A percentile compares a stretch with the other conserved stretches of the same genome.
Conservation (phyloP, 2,329 filamentous ascomycete genomes). For the Dothideomycetes sp. region DNA sequence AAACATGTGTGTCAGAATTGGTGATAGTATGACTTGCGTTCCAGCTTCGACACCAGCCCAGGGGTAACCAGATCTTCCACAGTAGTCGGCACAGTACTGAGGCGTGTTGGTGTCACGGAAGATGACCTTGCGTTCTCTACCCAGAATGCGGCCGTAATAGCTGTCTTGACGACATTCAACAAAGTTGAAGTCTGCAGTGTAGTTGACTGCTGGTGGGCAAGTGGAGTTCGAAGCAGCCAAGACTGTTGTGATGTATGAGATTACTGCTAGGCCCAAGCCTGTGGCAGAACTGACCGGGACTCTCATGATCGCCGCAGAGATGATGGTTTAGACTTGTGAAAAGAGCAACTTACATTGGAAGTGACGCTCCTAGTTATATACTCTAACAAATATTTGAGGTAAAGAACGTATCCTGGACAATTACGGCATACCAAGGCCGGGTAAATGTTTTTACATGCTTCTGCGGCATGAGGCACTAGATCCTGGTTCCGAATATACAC, state of each 20-base stretch:
- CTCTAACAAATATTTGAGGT: no score
- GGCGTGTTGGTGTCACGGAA: slow-evolving; percentile 9
- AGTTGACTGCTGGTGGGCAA: neutral
- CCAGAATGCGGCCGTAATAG: slow-evolving; percentile 6
- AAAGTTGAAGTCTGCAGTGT: slow-evolving; percentile 1
- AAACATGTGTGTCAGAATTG: neutral
- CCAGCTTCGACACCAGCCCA: slow-evolving; percentile 8
- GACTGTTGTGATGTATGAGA: neutral
- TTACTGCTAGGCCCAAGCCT: slow-evolving; percentile 1
- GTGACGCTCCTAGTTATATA: no score
- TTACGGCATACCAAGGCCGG: no score
- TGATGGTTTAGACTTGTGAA: no score
- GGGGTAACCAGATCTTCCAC: slow-evolving; percentile 4
- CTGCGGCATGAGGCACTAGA: no score
- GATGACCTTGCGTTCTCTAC: slow-evolving; percentile 7
- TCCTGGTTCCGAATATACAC: no score
- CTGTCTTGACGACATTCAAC: slow-evolving; percentile 3
- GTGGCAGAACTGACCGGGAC: neutral
- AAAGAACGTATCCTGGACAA: no score
- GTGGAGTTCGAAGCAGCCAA: neutral
- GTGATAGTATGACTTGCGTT: neutral
- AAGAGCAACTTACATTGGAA: no score
- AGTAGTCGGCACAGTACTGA: slow-evolving; percentile 9
- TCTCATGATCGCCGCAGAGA: neutral
- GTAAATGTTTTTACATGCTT: no score